A percentile compares a stretch with the other conserved stretches of the same genome.
These are phyloP conservation scores for Chaetothyriales sp. DNA, from an alignment of 2,329 filamentous ascomycete species.

Conservation along the genomic window DNA sequence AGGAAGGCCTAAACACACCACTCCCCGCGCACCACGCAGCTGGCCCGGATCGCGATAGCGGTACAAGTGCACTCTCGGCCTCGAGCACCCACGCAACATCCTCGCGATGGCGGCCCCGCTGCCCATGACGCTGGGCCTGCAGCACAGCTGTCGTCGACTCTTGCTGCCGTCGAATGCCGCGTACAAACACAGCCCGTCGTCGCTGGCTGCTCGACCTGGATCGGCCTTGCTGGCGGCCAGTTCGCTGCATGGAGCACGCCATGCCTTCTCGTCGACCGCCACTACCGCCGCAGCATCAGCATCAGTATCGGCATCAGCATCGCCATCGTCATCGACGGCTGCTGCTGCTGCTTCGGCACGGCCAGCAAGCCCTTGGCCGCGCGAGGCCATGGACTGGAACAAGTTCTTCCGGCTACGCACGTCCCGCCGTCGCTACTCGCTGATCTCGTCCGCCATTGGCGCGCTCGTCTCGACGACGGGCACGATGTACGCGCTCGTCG, in stretches of 20 bases:
- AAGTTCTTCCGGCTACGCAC: conserved; percentile 83
- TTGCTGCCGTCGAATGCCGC: background rate
- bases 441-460: conserved; percentile 58
- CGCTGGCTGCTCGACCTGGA: background rate
- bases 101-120: background rate
- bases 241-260: conserved; percentile 9
- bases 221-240: background rate
- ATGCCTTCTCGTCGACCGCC: conserved; percentile 6
- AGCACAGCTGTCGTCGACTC: background rate
- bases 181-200: conserved; percentile 12
- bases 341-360: background rate
- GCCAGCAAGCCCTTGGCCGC: background rate
- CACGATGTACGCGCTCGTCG: conserved; percentile 22
- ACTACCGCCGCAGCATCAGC: conserved; percentile 2
- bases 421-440: conserved; percentile 68
- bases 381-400: conserved; percentile 64
- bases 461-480: conserved; percentile 50
- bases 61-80: no score
- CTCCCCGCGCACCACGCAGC: no score
- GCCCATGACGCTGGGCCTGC: background rate
- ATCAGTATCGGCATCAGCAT: background rate
- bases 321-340: no score
- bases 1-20: no score
- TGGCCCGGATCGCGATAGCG: no score
- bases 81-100: no score